Evolutionary conservation across 495 filamentous ascomycete genomes (phyloP).

Genomic region (Xylaria cubensis): DNA sequence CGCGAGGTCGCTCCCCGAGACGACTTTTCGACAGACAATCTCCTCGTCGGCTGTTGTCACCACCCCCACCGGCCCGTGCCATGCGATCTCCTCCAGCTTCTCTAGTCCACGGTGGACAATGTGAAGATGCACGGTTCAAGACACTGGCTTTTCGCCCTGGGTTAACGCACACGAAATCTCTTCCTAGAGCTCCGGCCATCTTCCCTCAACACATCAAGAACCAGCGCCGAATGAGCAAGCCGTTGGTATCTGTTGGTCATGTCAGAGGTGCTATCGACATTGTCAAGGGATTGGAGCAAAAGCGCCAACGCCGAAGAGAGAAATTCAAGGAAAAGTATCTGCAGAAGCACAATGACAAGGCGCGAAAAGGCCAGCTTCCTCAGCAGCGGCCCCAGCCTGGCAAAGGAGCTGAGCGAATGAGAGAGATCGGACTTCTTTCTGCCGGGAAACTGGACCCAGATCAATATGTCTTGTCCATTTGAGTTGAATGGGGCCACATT

Average conservation of each 20-base stretch:
- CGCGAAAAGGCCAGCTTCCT: constrained; percentile 56
- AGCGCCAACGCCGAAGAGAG: constrained; percentile 87
- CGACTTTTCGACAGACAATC: constrained; percentile 69
- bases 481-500: constrained; percentile 31
- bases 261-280: constrained; percentile 92
- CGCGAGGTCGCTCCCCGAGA: constrained; percentile 59
- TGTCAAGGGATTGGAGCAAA: constrained; percentile 93
- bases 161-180: constrained; percentile 75
- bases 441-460: constrained; percentile 78
- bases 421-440: constrained; percentile 87
- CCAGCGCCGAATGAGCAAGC: constrained; percentile 38
- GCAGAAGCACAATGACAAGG: constrained; percentile 73
- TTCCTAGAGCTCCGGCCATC: constrained; percentile 74
- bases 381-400: constrained; percentile 69
- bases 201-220: constrained; percentile 62
- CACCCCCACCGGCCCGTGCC: constrained; percentile 52
- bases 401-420: constrained; percentile 91
- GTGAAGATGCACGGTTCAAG: constrained; percentile 55
- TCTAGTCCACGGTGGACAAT: constrained; percentile 42
- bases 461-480: constrained; percentile 82
- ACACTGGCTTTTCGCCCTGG: constrained; percentile 67
- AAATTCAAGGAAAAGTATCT: constrained; percentile 68
- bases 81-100: constrained; percentile 55
- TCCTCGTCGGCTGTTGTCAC: constrained; percentile 73
- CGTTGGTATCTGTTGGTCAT: constrained; percentile 53